A percentile compares a stretch with the other conserved stretches of the same genome.
Evolutionary conservation across 257 asterid genomes (phyloP).

Genomic region (Ajuga chamaepitys): DNA sequence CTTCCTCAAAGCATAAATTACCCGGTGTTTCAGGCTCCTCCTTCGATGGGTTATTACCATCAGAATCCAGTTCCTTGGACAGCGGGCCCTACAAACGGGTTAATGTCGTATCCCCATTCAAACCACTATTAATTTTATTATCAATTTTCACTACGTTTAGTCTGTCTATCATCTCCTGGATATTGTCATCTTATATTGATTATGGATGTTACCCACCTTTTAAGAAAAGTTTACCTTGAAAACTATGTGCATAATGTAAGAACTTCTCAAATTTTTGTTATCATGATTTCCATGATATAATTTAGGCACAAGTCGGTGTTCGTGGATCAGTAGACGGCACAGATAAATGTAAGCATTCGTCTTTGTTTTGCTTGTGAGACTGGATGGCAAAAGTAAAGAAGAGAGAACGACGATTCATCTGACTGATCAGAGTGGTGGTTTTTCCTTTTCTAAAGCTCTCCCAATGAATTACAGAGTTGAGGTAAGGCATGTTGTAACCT

Average conservation of each 20-base stretch:
- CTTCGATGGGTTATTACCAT: slow-evolving; percentile 60
- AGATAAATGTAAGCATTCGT: slow-evolving; percentile 72
- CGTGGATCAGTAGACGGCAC: slow-evolving; percentile 81
- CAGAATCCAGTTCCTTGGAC: slow-evolving; percentile 71
- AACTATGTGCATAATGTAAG: too few relatives aligned
- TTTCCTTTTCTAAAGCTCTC: slow-evolving; percentile 62
- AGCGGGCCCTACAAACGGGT: slow-evolving; percentile 55
- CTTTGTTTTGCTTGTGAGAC: slow-evolving; percentile 55
- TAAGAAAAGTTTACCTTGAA: too few relatives aligned
- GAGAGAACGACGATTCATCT: slow-evolving; percentile 41
- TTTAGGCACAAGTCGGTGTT: slow-evolving; percentile 76
- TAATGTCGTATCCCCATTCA: slow-evolving; percentile 58
- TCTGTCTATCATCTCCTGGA: too few relatives aligned
- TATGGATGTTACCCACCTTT: too few relatives aligned
- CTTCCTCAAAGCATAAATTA: slow-evolving; percentile 56
- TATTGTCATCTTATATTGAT: too few relatives aligned
- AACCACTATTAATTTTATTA: slow-evolving; percentile 61
- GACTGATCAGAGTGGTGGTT: slow-evolving; percentile 54
- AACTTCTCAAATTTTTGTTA: background rate
- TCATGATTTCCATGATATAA: slow-evolving; percentile 19
- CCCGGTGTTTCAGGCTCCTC: slow-evolving; percentile 70
- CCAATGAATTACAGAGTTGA: slow-evolving; percentile 93
- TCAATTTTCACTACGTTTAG: too few relatives aligned
- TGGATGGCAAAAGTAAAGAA: slow-evolving; percentile 49
- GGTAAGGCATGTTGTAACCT: too few relatives aligned